Evolutionary conservation across 768 basidiomycete genomes (phyloP).

Genomic region (Coprinopsis sp.): DNA sequence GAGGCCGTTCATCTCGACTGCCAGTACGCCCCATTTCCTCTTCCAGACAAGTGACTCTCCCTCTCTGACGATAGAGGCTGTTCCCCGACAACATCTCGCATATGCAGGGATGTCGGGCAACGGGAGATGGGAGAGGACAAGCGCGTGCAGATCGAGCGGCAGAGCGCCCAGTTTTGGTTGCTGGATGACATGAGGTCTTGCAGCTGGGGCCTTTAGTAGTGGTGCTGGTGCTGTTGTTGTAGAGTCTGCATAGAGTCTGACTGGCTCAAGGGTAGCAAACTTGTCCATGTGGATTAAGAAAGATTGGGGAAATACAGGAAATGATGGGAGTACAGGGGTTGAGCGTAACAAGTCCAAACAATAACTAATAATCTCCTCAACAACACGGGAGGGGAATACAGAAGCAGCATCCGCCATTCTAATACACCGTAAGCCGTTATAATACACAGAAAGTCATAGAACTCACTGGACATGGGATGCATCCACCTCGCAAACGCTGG

Average conservation of each 20-base stretch:
- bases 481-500: slow-evolving; percentile 22
- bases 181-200: too few relatives aligned
- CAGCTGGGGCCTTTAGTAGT: slow-evolving; percentile 25
- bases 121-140: slow-evolving; percentile 69
- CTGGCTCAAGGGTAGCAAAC: slow-evolving; percentile 81
- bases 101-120: slow-evolving; percentile 80
- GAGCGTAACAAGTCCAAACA: background rate
- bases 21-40: slow-evolving; percentile 60
- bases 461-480: slow-evolving; percentile 24
- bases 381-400: slow-evolving; percentile 33
- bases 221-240: slow-evolving; percentile 4
- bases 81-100: slow-evolving; percentile 59
- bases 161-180: slow-evolving; percentile 85
- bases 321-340: slow-evolving; percentile 5
- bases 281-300: slow-evolving; percentile 67
- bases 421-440: background rate
- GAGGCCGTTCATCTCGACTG: slow-evolving; percentile 39
- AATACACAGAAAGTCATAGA: background rate
- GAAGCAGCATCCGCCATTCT: slow-evolving; percentile 33
- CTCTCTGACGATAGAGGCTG: slow-evolving; percentile 58
- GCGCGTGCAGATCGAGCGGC: slow-evolving; percentile 71
- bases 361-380: slow-evolving; percentile 4
- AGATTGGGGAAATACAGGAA: background rate
- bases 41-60: slow-evolving; percentile 69
- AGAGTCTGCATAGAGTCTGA: slow-evolving; percentile 41